Conservation (phyloP, 2,329 filamentous ascomycete species). For the Delphinella strobiligena region DNA sequence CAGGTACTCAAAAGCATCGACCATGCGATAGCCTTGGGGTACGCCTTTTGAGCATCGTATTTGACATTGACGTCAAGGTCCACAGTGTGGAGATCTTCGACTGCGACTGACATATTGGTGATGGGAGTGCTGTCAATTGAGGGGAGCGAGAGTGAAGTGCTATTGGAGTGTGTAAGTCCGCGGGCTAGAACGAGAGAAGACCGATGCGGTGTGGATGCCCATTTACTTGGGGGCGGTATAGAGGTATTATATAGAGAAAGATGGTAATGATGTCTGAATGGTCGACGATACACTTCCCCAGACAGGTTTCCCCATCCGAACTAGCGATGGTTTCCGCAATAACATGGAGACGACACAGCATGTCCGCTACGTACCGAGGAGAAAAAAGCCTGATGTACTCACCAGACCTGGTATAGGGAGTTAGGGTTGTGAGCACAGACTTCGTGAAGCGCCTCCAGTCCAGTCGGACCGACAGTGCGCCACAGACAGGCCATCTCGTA, state of each 20-base stretch:
- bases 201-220: background rate
- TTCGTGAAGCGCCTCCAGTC: no score
- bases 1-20: constrained; percentile 24
- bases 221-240: background rate
- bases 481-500: background rate
- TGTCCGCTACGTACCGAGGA: background rate
- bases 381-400: background rate
- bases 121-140: background rate
- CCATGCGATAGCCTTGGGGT: constrained; percentile 26
- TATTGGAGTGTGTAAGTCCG: background rate
- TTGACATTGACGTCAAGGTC: background rate
- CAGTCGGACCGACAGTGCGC: background rate
- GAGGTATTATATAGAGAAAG: background rate
- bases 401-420: background rate
- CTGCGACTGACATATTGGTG: background rate
- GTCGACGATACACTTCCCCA: background rate
- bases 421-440: background rate
- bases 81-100: background rate
- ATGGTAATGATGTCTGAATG: background rate
- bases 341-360: background rate
- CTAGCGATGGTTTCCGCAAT: background rate
- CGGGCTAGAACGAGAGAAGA: background rate
- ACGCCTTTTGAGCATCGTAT: constrained; percentile 16
- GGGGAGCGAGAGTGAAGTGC: background rate
- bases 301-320: background rate